phyloP scores from a whole-genome alignment of 2,329 filamentous ascomycete species.

The Cladophialophora psammophila region DNA sequence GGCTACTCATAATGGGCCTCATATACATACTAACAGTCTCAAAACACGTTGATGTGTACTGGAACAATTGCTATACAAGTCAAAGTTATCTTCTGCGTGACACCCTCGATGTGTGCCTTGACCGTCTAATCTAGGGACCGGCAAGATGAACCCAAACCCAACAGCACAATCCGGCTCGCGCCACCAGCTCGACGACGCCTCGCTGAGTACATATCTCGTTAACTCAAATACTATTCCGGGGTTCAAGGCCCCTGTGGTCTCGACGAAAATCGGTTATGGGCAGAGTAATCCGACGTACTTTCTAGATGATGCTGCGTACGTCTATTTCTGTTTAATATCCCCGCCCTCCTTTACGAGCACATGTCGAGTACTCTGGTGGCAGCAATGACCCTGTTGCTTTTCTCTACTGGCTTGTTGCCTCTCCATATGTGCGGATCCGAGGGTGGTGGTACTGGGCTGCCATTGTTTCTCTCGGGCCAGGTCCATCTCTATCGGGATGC shows the following conservation, averaged over 20 bases:
- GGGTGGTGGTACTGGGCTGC: too few relatives aligned
- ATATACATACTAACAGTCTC: neutral
- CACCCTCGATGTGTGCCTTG: neutral
- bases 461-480: too few relatives aligned
- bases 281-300: slow-evolving; percentile 37
- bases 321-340: neutral
- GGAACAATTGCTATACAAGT: neutral
- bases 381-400: neutral
- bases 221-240: slow-evolving; percentile 25
- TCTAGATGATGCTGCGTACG: slow-evolving; percentile 34
- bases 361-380: neutral
- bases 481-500: neutral
- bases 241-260: slow-evolving; percentile 26
- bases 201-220: slow-evolving; percentile 28
- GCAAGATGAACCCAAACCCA: slow-evolving; percentile 20
- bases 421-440: neutral
- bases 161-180: slow-evolving; percentile 14
- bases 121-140: neutral
- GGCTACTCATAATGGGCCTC: neutral
- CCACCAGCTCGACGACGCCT: slow-evolving; percentile 30
- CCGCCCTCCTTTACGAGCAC: neutral
- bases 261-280: slow-evolving; percentile 36
- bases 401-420: neutral
- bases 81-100: neutral
- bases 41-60: neutral